These are phyloP conservation scores for Chrysanthemum lavandulifolium DNA, from an alignment of 129 eudicot species.

Conservation along the genomic window DNA sequence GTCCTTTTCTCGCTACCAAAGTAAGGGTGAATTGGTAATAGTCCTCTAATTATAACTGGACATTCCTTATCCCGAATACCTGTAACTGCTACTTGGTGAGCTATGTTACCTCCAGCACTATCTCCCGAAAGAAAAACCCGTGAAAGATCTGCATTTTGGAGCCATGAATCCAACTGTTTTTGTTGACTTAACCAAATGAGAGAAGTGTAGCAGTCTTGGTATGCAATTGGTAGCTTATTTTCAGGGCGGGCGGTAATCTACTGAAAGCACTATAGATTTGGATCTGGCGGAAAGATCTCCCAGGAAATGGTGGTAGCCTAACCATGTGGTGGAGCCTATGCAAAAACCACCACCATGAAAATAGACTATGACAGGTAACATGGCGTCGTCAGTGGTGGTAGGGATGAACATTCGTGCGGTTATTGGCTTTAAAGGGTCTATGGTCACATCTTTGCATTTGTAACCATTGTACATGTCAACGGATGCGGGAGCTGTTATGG, in stretches of 20 bases:
- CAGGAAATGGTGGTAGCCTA: constrained; percentile 69
- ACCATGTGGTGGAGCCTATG: constrained; percentile 83
- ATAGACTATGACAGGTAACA: constrained; percentile 56
- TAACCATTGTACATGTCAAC: constrained; percentile 37
- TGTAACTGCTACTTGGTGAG: constrained; percentile 56
- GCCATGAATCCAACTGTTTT: constrained; percentile 45
- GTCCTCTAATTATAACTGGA: constrained; percentile 40
- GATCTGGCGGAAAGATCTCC: constrained; percentile 54
- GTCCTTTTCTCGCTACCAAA: constrained; percentile 79
- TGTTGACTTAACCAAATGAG: constrained; percentile 57
- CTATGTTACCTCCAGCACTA: constrained; percentile 95
- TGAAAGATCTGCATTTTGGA: constrained; percentile 51
- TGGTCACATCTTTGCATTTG: constrained; percentile 62
- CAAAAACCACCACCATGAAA: constrained; percentile 90
- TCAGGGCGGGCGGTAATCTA: constrained; percentile 89
- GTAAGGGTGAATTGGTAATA: constrained; percentile 68
- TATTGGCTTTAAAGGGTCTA: constrained; percentile 54
- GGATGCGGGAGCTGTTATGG: constrained; percentile 42
- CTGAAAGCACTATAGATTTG: constrained; percentile 52
- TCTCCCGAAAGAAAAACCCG: constrained; percentile 77
- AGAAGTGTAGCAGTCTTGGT: constrained; percentile 59
- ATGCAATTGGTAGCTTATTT: constrained; percentile 71
- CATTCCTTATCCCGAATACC: constrained; percentile 29
- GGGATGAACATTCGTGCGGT: constrained; percentile 69
- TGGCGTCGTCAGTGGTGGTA: constrained; percentile 6